These are phyloP conservation scores for Acmispon strigosus DNA, from an alignment of 306 rosid genomes.

Conservation along the genomic window DNA sequence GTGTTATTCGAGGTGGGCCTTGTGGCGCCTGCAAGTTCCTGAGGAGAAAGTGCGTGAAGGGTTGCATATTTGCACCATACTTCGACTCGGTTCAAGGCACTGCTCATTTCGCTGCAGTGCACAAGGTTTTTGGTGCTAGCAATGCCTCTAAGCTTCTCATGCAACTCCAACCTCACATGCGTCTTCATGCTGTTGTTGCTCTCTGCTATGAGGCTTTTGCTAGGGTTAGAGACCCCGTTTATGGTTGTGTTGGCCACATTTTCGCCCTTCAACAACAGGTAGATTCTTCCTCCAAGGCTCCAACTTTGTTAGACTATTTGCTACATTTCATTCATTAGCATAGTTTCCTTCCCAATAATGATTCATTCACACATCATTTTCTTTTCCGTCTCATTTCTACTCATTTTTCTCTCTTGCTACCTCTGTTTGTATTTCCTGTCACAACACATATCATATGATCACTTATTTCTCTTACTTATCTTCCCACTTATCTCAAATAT, in stretches of 20 bases:
- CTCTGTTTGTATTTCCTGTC: no score
- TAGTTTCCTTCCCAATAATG: no score
- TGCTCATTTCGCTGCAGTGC: constrained; percentile 84
- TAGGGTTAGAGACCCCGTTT: constrained; percentile 79
- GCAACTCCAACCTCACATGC: constrained; percentile 47
- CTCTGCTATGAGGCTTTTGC: constrained; percentile 83
- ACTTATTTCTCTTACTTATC: no score
- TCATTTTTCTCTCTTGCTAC: no score
- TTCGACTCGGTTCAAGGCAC: constrained; percentile 83
- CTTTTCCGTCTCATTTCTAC: no score
- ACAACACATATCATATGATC: no score
- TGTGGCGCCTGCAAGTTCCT: constrained; percentile 96
- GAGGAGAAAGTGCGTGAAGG: constrained; percentile 73
- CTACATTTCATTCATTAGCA: no score
- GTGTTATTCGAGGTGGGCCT: constrained; percentile 43
- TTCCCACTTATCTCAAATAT: no score
- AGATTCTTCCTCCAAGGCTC: background rate
- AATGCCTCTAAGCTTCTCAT: constrained; percentile 81
- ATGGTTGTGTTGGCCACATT: constrained; percentile 76
- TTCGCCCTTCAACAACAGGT: constrained; percentile 90
- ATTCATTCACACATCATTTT: no score
- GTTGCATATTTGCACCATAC: constrained; percentile 85
- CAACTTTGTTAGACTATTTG: no score
- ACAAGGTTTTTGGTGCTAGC: constrained; percentile 95
- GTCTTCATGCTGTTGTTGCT: constrained; percentile 72